Evolutionary conservation across 2,329 filamentous ascomycete genomes (phyloP).

Genomic region (Colletotrichum sojae): DNA sequence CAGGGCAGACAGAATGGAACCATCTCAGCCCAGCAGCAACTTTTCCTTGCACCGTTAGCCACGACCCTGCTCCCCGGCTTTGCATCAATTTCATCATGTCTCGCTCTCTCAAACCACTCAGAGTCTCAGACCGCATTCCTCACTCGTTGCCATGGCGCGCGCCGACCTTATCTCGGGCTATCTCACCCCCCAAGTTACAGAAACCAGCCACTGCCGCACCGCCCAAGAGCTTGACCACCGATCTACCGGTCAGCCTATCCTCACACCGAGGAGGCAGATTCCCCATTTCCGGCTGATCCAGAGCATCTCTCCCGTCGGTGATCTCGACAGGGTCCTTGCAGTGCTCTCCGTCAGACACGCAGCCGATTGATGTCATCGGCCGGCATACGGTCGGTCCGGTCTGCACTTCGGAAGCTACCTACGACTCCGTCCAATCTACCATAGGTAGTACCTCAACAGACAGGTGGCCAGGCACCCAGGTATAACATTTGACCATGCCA

Average conservation of each 20-base stretch:
- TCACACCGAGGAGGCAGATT: constrained; percentile 32
- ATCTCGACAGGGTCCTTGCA: constrained; percentile 11
- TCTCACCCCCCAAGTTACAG: background rate
- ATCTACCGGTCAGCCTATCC: constrained; percentile 13
- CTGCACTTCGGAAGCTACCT: background rate
- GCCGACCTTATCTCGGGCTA: constrained; percentile 2
- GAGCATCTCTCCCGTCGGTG: background rate
- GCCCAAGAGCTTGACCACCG: constrained; percentile 8
- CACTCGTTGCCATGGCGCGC: background rate
- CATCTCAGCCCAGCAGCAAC: background rate
- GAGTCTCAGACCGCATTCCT: background rate
- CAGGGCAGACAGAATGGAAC: constrained; percentile 20
- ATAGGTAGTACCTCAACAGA: background rate
- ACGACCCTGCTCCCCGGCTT: background rate
- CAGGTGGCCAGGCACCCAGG: constrained; percentile 11
- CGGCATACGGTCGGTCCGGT: constrained; percentile 9
- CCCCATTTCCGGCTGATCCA: constrained; percentile 21
- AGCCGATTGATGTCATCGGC: constrained; percentile 36
- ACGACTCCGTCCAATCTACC: too few species aligned
- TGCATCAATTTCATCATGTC: constrained; percentile 5
- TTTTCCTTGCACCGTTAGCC: background rate
- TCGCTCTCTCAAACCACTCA: background rate
- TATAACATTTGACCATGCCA: background rate
- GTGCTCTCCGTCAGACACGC: constrained; percentile 16
- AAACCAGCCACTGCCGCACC: constrained; percentile 15